Evolutionary conservation across 805 yeast genomes (phyloP), one percentile per base, ranked within the genome.

Genomic region (Yarrowia keelungensis): DNA sequence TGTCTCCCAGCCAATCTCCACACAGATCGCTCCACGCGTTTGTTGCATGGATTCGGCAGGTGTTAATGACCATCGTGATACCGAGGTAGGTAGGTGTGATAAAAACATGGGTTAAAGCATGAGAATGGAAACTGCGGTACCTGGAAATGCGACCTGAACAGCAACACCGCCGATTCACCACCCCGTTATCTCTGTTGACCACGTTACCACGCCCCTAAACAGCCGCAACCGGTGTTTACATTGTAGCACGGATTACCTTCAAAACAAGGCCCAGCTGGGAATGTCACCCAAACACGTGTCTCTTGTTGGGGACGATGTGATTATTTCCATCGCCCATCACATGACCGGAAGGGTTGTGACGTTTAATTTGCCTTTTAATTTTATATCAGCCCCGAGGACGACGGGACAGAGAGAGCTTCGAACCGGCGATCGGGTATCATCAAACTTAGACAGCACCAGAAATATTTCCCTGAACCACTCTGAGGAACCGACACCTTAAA

Each of bases 1-100:
- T 36, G 22, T 9, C 42, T 51, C 43, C 38, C 62, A 56, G 62
- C 62, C 62, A 56, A 56, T 56, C 62, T 56, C 62, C 62, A 56
- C 11, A 41, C 62, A 26, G 62, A 56, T 56, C 16, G 19, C 62
- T 14, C 47, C 62, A 56, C 62, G 62, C 46, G 62, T 42, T n/a
- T 56, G 12, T 26, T 56, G 47, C 62, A 41, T 56, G 47, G 62
- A 56, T 56, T 15, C 46, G 46, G 62, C 47, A 56, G 39, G 47
- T 53, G 14, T 32, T 15, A 14, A 32, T 32, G 46, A 42, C 15
- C 16, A 26, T 26, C 32, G 32, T 26, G 32, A 26, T 26, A 26
- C 32, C 32, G 32, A 26, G 32, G 32, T 26, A 1, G 32, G 32
- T 26, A 26, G 32, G 32, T 26, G 7, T 5, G 32, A 26, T 3